phyloP scores from a whole-genome alignment of 2,329 filamentous ascomycete genomes.

The Neurospora crassa region DNA sequence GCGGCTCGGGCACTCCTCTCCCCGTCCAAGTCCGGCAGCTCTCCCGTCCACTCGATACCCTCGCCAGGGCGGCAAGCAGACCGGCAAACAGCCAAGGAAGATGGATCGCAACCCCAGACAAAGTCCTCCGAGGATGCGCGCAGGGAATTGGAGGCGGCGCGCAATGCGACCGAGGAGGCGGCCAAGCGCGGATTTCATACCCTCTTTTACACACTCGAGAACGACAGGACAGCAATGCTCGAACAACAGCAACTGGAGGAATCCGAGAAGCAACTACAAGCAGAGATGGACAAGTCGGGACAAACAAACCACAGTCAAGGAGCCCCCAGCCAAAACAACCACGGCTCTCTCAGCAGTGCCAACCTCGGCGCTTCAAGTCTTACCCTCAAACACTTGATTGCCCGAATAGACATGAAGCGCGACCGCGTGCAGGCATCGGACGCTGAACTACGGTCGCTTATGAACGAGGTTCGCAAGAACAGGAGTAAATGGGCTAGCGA shows the following conservation, averaged over 20 bases:
- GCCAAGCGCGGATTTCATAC: constrained; percentile 88
- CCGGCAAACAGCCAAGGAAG: constrained; percentile 36
- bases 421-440: constrained; percentile 86
- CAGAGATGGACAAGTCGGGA: constrained; percentile 72
- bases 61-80: constrained; percentile 49
- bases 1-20: constrained; percentile 53
- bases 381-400: constrained; percentile 93
- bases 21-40: constrained; percentile 61
- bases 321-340: constrained; percentile 53
- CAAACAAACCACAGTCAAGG: constrained; percentile 38
- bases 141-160: constrained; percentile 86
- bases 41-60: constrained; percentile 50
- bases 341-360: constrained; percentile 83
- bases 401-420: constrained; percentile 87
- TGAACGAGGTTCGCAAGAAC: constrained; percentile 97
- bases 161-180: constrained; percentile 80
- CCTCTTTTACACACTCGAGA: constrained; percentile 89
- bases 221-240: constrained; percentile 90
- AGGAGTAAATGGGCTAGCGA: constrained; percentile 98
- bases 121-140: constrained; percentile 80
- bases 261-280: constrained; percentile 90
- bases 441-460: constrained; percentile 79
- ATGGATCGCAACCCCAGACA: constrained; percentile 42
- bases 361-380: constrained; percentile 94
- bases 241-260: constrained; percentile 96